Percentiles rank a stretch among this genome's conserved stretches.
phyloP scores from a whole-genome alignment of 2,329 filamentous ascomycete species.

The Aureobasidium zeae region DNA sequence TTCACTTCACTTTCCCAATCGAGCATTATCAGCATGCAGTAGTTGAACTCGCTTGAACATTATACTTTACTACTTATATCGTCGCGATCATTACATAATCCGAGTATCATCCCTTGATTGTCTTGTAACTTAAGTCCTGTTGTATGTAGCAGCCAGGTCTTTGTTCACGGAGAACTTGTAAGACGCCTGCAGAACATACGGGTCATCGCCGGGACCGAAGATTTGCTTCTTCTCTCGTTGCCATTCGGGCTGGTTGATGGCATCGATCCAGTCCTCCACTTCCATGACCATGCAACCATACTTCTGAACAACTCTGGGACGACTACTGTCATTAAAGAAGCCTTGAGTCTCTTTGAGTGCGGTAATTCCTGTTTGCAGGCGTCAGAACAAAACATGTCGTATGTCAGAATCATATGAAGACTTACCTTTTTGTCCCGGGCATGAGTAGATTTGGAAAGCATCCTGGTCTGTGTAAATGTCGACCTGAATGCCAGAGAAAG shows the following conservation, averaged over 20 bases:
- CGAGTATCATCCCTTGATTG: not conserved
- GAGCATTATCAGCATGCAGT: no score
- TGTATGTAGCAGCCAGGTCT: conserved; percentile 16
- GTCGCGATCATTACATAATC: no score
- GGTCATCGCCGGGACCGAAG: conserved; percentile 36
- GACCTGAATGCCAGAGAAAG: conserved; percentile 73
- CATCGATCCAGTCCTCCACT: conserved; percentile 89
- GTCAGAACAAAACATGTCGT: conserved; percentile 28
- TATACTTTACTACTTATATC: no score
- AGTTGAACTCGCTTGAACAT: no score
- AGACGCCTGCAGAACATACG: conserved; percentile 37
- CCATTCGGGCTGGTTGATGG: conserved; percentile 88
- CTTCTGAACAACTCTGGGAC: conserved; percentile 56
- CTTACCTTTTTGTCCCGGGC: conserved; percentile 63
- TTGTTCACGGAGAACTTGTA: conserved; percentile 36
- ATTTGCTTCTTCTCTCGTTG: conserved; percentile 49
- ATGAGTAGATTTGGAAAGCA: conserved; percentile 82
- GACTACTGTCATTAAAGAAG: conserved; percentile 43
- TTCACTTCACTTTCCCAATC: no score
- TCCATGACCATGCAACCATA: conserved; percentile 86
- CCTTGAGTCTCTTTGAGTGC: conserved; percentile 64
- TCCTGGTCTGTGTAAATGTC: conserved; percentile 77
- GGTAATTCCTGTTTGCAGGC: conserved; percentile 36
- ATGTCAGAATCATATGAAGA: no score
- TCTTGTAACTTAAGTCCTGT: conserved; percentile 9